Evolutionary conservation across 139 green algal species (phyloP), one percentile per base, ranked within the genome.

Genomic region (Closterium sp.): DNA sequence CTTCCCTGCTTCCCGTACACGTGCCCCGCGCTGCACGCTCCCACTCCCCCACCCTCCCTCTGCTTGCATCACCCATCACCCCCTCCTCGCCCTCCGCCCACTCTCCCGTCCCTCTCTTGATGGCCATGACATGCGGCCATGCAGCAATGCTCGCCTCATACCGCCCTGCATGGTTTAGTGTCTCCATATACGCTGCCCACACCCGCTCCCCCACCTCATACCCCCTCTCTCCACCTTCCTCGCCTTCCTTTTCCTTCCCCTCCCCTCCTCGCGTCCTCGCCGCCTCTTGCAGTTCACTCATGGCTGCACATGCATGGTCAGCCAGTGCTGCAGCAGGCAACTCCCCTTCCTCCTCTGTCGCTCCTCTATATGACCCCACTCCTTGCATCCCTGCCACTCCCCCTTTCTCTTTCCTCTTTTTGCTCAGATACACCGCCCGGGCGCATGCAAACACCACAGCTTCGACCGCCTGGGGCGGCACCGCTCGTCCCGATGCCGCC

Each of bases 131-230:
- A n/a, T 70, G 30, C 31, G 73, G 62, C 32, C 38, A 91, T 28
- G 79, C 31, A 11, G 11, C 38, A 31, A 86, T 45, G 31, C 73
- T 28, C 31, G 73, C 79, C 42, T 91, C 89, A 84, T 73, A 84
- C 89, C 32, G 29, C 17, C 38, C 89, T 84, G 89, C 89, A 27
- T n/a, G 31, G 27, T 42, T 29, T 28, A 88, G 84, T 6, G 89
- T 88, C 31, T 91, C 31, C 89, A 91, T 91, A 84, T 91, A 38
- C 4, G 89, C 89, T 13, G 32, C 31, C 31, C 79, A 38, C 84
- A 85, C 89, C 38, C 73, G 10, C 89, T 38, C 31, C 1, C 31
- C 29, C 22, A 84, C 27, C 88, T 73, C 28, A 50, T 90, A 50
- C 9, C 88, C 70, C 38, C 9, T 70, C 27, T 70, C 88, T 31